These are phyloP conservation scores for Dianthus caryophyllus DNA, from an alignment of 148 eudicot genomes.

Conservation along the genomic window DNA sequence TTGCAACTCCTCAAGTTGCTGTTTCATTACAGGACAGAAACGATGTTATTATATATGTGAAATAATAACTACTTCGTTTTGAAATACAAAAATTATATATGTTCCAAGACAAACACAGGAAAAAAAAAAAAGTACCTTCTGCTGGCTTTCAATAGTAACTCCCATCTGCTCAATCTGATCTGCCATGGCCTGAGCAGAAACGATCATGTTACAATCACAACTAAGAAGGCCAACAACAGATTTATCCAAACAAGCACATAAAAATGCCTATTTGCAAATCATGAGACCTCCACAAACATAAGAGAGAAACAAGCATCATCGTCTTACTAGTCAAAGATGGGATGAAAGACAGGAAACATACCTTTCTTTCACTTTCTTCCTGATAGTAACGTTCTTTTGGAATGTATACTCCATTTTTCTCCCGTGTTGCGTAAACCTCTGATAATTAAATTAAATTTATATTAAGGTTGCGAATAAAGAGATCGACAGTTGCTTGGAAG, in stretches of 20 bases:
- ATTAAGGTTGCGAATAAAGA: neutral
- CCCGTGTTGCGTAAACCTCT: constrained; percentile 91
- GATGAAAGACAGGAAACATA: constrained; percentile 16
- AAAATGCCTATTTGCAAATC: neutral
- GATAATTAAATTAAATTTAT: constrained; percentile 11
- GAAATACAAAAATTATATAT: no score
- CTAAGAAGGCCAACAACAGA: neutral
- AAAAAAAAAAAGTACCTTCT: constrained; percentile 37
- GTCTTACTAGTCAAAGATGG: neutral
- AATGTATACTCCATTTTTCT: constrained; percentile 78
- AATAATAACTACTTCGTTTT: neutral
- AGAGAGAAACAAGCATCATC: neutral
- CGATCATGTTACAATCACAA: constrained; percentile 4
- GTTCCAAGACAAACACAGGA: neutral
- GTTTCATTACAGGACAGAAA: constrained; percentile 6
- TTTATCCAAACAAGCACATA: neutral
- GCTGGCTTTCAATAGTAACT: constrained; percentile 51
- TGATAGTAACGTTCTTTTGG: constrained; percentile 86
- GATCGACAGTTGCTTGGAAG: neutral
- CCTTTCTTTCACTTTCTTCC: constrained; percentile 82
- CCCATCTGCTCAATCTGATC: constrained; percentile 87
- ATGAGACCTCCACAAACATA: neutral
- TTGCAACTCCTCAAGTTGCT: constrained; percentile 67
- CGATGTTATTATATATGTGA: neutral
- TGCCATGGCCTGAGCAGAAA: constrained; percentile 58